Evolutionary conservation across 257 asterid genomes (phyloP), one percentile per base, ranked within the genome.

Genomic region (Rubia yunnanensis): DNA sequence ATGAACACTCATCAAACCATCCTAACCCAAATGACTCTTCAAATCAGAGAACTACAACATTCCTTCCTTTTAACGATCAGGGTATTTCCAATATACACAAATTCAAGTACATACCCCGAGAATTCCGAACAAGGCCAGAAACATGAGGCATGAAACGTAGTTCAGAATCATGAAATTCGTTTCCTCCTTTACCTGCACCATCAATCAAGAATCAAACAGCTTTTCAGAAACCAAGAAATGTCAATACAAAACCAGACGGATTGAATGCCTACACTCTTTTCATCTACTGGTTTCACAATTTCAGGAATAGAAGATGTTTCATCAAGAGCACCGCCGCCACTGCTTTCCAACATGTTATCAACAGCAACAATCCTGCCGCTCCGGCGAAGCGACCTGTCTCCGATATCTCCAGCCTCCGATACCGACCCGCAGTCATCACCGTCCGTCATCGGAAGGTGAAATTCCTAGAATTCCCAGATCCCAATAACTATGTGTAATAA

Each of bases 351-450:
- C 35, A 61, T 48, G 38, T 70, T 63, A 17, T 86, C 89, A 36
- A 59, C 66, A 10, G 87, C 83, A 22, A 88, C 70, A 20, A 77
- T 74, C 68, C 84, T 75, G 35, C 85, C 77, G 68, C 96, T 83
- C 79, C 95, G 77, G 49, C 76, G 80, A 70, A 89, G 83, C 3
- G 88, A 91, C 36, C 97, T 65, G 34, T 87, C 95, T 27, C 99
- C 97, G n/a, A 89, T 89, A 81, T 92, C 97, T 54, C 99, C 97
- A 6, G 92, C 91, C 78, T 87, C 97, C 0, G 99, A 92, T 20
- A 83, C 94, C 2, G 81, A 71, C 55, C 83, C 92, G 17, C 69
- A 78, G 66, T 85, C 96, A 23, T 5, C 14, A 9, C 67, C 63
- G 3, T 56, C 52, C 77, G 65, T 73, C 87, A 32, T 87, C 84